phyloP scores from a whole-genome alignment of 805 yeast genomes.

The Monosporozyma servazzii region DNA sequence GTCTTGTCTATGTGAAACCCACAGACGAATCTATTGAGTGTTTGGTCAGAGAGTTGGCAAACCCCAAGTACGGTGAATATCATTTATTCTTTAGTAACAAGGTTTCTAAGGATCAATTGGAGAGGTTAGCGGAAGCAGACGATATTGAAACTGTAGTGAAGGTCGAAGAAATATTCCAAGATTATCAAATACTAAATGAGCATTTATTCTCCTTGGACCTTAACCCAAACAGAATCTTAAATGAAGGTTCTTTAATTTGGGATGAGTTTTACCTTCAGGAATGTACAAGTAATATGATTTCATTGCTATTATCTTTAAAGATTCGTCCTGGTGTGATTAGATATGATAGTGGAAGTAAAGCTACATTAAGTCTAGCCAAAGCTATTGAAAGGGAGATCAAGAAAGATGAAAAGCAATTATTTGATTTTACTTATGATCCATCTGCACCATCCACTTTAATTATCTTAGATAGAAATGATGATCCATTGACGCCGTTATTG shows the following conservation, averaged over 20 bases:
- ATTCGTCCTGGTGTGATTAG: conserved; percentile 63
- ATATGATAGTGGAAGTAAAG: conserved; percentile 59
- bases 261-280: conserved; percentile 19
- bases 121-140: conserved; percentile 83
- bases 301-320: conserved; percentile 50
- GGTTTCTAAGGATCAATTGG: conserved; percentile 68
- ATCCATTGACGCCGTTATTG: conserved; percentile 86
- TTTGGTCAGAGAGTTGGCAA: conserved; percentile 56
- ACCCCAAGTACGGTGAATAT: conserved; percentile 75
- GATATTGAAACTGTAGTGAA: conserved; percentile 68
- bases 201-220: conserved; percentile 50
- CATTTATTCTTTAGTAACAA: conserved; percentile 71
- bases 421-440: conserved; percentile 47
- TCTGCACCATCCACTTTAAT: conserved; percentile 58
- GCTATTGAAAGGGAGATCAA: conserved; percentile 52
- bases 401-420: conserved; percentile 46
- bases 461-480: conserved; percentile 74
- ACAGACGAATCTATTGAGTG: conserved; percentile 49
- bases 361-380: conserved; percentile 59
- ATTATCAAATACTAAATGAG: conserved; percentile 64
- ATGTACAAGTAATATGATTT: conserved; percentile 17
- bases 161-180: conserved; percentile 79
- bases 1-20: conserved; percentile 75
- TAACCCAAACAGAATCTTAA: conserved; percentile 14
- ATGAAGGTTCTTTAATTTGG: conserved; percentile 23